Conservation (phyloP, 73 alveolate species). For the Tetrahymena thermophila region DNA sequence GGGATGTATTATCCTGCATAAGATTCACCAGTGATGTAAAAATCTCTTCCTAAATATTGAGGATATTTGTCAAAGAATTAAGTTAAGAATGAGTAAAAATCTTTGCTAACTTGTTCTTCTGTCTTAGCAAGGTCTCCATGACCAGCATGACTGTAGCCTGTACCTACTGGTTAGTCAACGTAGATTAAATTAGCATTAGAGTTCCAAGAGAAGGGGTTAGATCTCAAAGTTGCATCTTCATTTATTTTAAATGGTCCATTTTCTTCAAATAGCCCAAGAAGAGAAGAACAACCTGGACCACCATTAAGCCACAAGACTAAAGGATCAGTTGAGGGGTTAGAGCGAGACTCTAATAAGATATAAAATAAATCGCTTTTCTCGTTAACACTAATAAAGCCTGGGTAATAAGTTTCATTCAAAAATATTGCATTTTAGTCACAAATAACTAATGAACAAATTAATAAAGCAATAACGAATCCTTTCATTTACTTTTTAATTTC, state of each 20-base stretch:
- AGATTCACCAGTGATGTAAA: slow-evolving; percentile 79
- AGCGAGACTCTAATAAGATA: neutral
- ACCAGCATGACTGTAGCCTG: slow-evolving; percentile 3
- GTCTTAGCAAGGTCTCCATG: neutral
- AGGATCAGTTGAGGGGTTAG: slow-evolving; percentile 50
- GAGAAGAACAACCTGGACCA: slow-evolving; percentile 92
- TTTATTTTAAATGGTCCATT: slow-evolving; percentile 76
- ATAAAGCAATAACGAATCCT: neutral
- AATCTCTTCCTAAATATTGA: slow-evolving; percentile 39
- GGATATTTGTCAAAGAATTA: slow-evolving; percentile 56
- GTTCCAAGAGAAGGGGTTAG: slow-evolving; percentile 79
- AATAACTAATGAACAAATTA: neutral
- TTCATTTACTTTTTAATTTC: neutral
- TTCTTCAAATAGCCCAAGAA: slow-evolving; percentile 77
- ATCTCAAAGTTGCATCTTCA: neutral
- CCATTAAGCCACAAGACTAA: slow-evolving; percentile 87
- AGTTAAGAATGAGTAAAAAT: slow-evolving; percentile 46
- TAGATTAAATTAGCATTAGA: slow-evolving; percentile 54
- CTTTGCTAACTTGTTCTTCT: slow-evolving; percentile 59
- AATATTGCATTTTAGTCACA: neutral
- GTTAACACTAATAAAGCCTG: neutral
- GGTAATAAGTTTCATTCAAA: neutral
- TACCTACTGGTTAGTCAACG: slow-evolving; percentile 67
- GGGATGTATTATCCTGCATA: slow-evolving; percentile 85
- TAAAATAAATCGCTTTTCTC: neutral